Evolutionary conservation across 495 filamentous ascomycete species (phyloP), one percentile per base, ranked within the genome.

Genomic region (Xylaria flabelliformis): DNA sequence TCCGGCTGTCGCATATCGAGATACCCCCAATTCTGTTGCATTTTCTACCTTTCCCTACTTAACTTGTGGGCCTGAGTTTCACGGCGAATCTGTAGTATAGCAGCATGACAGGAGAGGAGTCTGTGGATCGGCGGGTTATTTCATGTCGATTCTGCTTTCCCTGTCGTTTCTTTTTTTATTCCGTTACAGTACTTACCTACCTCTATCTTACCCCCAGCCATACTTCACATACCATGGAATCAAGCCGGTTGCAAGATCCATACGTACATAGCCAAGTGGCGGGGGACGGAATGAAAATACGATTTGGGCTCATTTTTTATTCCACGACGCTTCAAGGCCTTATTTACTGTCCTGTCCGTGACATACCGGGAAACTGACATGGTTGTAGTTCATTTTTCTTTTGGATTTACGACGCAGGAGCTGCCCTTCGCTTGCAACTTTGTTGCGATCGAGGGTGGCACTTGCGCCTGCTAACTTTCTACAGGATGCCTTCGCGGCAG

Each of bases 11-110:
- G 44, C 39, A 17, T 41, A 46, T 19, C 41, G 39, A 68, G 64
- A 73, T 72, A 74, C 66, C 69, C 26, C 67, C 65, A 21, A 72
- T 59, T 69, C 15, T 70, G 74, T 53, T 69, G 29, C 34, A 67
- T 72, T 50, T 34, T 12, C 19, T 12, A 46, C 64, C 36, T 61
- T 21, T 50, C 41, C n/a, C n/a, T 56, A n/a, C n/a, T n/a, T n/a
- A 50, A 39, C 19, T 50, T 53, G 63, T 44, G 9, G 26, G 55
- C 69, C 58, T 56, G 34, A 39, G 58, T 62, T 29, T 69, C 12
- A 63, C 12, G 67, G 51, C 48, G 67, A n/a, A 29, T 39, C 36
- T 79, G 77, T 79, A 79, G 68, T 64, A 72, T 79, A 79, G 71
- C 48, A 79, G 71, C 48, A 72, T 53, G 56, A 64, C 19, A 69